phyloP scores from a whole-genome alignment of 2,329 filamentous ascomycete species.

The Clonostachys rhizophaga region DNA sequence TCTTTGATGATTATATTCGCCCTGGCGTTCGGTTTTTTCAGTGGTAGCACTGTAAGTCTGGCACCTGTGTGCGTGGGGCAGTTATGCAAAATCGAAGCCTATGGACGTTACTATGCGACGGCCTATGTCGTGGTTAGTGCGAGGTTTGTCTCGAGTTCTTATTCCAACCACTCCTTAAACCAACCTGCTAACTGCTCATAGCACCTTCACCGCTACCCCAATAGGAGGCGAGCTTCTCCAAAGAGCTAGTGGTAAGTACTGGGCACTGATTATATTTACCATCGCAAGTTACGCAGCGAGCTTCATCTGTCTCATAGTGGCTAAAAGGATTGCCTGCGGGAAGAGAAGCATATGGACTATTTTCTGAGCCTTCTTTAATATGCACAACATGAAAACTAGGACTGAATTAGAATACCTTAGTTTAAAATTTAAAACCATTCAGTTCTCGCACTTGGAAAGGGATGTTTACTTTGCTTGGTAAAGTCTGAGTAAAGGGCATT shows the following conservation, averaged over 20 bases:
- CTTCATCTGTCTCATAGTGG: neutral
- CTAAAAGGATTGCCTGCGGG: neutral
- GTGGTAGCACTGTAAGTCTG: neutral
- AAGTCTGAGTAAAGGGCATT: too few species aligned
- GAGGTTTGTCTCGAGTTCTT: neutral
- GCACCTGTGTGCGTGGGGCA: neutral
- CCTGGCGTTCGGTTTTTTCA: constrained; percentile 21
- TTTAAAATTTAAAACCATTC: too few species aligned
- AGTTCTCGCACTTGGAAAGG: too few species aligned
- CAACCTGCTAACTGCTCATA: neutral
- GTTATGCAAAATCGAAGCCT: neutral
- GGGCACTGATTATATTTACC: neutral
- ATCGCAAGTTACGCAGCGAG: constrained; percentile 1
- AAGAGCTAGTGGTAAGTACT: neutral
- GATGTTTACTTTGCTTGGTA: too few species aligned
- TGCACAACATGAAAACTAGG: too few species aligned
- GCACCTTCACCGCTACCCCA: neutral
- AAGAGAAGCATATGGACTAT: too few species aligned
- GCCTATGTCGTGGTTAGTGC: neutral
- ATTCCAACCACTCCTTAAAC: neutral
- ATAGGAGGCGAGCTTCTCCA: neutral
- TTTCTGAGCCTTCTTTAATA: too few species aligned
- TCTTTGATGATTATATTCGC: constrained; percentile 31
- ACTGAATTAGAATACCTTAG: too few species aligned
- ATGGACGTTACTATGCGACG: neutral